phyloP scores from a whole-genome alignment of 192 early-diverging fungal genomes.

The Dissophora ornata region DNA sequence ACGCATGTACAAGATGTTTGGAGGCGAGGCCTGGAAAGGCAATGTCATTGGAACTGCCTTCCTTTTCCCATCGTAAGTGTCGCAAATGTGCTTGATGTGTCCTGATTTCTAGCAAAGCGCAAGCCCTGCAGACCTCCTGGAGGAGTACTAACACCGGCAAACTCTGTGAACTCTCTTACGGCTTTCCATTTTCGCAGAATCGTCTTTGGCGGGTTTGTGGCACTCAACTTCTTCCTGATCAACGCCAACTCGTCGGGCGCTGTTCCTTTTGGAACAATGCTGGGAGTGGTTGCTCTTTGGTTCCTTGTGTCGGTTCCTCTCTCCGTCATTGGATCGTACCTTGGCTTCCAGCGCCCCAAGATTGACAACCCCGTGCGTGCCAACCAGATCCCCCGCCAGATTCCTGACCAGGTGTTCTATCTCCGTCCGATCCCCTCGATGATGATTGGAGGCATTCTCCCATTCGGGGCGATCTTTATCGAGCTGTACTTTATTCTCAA shows the following conservation, averaged over 20 bases:
- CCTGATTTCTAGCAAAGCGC: too few species aligned
- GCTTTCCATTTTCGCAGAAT: constrained; percentile 36
- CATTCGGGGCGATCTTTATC: constrained; percentile 94
- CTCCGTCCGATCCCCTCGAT: constrained; percentile 80
- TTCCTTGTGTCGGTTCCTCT: constrained; percentile 84
- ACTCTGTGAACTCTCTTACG: too few species aligned
- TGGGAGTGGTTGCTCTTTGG: constrained; percentile 87
- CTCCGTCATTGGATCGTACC: constrained; percentile 79
- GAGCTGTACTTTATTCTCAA: constrained; percentile 98
- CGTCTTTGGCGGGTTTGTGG: constrained; percentile 70
- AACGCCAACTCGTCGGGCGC: constrained; percentile 87
- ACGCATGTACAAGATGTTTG: constrained; percentile 92
- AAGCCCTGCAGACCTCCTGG: too few species aligned
- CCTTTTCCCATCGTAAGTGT: constrained; percentile 79
- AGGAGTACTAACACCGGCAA: too few species aligned
- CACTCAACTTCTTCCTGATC: constrained; percentile 90
- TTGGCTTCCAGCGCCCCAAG: constrained; percentile 74
- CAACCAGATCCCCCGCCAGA: constrained; percentile 94
- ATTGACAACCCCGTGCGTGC: constrained; percentile 83
- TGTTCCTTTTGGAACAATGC: constrained; percentile 88
- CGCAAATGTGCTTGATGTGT: too few species aligned
- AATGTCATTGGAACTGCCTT: constrained; percentile 86
- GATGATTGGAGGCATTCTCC: constrained; percentile 85
- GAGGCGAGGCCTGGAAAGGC: constrained; percentile 85
- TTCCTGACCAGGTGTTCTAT: constrained; percentile 88